Percentiles rank a stretch among this genome's conserved stretches.
These are phyloP conservation scores for Cunninghamia lanceolata DNA, from an alignment of 75 land plant species.

Conservation along the genomic window DNA sequence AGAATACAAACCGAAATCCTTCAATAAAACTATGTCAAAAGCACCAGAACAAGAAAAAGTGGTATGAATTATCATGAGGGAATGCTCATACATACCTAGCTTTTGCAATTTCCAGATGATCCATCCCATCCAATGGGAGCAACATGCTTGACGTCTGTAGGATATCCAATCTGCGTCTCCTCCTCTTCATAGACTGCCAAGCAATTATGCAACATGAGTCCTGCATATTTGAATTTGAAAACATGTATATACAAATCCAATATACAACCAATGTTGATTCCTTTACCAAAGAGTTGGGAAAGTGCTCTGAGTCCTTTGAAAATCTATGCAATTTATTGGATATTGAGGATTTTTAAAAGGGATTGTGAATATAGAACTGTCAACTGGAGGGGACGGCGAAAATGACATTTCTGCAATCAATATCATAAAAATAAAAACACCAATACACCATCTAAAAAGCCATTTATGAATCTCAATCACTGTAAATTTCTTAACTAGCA, in stretches of 20 bases:
- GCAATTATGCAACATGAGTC: too few species aligned
- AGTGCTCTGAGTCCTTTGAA: too few species aligned
- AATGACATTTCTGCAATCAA: neutral
- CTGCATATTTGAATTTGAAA: too few species aligned
- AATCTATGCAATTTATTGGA: too few species aligned
- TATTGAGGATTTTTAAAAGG: constrained; percentile 15
- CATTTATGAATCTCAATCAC: neutral
- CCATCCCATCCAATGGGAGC: constrained; percentile 85
- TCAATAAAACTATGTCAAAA: too few species aligned
- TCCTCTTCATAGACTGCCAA: constrained; percentile 44
- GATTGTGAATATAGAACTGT: neutral
- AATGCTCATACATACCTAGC: constrained; percentile 62
- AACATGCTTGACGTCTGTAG: too few species aligned
- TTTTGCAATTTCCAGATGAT: constrained; percentile 46
- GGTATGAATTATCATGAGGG: too few species aligned
- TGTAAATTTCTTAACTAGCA: neutral
- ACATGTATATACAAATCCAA: too few species aligned
- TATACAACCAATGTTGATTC: too few species aligned
- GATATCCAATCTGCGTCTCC: constrained; percentile 68
- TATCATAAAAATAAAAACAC: neutral
- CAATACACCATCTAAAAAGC: neutral
- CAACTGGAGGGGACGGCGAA: neutral
- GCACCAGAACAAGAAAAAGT: too few species aligned
- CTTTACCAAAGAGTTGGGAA: too few species aligned
- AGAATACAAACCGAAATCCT: too few species aligned